Evolutionary conservation across 202 grass and related monocot species (phyloP).

Genomic region (Elaeis oleifera): DNA sequence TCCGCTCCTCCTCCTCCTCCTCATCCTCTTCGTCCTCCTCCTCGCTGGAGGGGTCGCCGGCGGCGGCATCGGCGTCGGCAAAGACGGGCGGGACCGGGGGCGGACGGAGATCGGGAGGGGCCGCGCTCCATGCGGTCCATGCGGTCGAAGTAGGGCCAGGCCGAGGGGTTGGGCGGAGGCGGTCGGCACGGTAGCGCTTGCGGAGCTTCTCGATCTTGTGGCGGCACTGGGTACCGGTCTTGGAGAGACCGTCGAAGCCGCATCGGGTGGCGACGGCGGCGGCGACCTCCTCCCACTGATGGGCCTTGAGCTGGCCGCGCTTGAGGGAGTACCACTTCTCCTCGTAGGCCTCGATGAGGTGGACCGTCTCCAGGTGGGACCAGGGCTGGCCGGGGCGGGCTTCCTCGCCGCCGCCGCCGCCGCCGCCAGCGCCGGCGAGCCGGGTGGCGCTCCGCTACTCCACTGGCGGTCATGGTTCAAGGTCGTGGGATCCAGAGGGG

Average conservation of each 20-base stretch:
- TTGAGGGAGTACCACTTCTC: slow-evolving; percentile 59
- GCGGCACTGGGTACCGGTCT: slow-evolving; percentile 89
- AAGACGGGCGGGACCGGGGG: neutral
- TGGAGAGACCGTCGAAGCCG: slow-evolving; percentile 33
- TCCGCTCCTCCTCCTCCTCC: neutral
- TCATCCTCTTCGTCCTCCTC: slow-evolving; percentile 25
- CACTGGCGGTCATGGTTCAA: slow-evolving; percentile 22
- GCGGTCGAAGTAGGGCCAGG: slow-evolving; percentile 77
- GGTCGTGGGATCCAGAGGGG: neutral
- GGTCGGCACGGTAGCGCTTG: slow-evolving; percentile 78
- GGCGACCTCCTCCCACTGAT: slow-evolving; percentile 91
- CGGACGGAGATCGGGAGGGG: slow-evolving; percentile 13
- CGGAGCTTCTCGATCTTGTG: slow-evolving; percentile 99
- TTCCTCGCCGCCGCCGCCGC: slow-evolving; percentile 30
- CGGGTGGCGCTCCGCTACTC: slow-evolving; percentile 21
- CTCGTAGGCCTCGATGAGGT: slow-evolving; percentile 88
- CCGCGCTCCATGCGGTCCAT: slow-evolving; percentile 82
- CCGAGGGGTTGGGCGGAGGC: slow-evolving; percentile 45
- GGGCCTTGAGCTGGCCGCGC: slow-evolving; percentile 90
- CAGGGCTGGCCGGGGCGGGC: slow-evolving; percentile 66
- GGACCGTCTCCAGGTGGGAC: slow-evolving; percentile 70
- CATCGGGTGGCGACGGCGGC: slow-evolving; percentile 40
- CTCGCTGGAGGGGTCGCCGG: slow-evolving; percentile 3
- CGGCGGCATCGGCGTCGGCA: neutral
- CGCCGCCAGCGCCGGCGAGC: slow-evolving; percentile 11